These are phyloP conservation scores for Cornus kousa DNA, from an alignment of 148 eudicot species.

Conservation along the genomic window DNA sequence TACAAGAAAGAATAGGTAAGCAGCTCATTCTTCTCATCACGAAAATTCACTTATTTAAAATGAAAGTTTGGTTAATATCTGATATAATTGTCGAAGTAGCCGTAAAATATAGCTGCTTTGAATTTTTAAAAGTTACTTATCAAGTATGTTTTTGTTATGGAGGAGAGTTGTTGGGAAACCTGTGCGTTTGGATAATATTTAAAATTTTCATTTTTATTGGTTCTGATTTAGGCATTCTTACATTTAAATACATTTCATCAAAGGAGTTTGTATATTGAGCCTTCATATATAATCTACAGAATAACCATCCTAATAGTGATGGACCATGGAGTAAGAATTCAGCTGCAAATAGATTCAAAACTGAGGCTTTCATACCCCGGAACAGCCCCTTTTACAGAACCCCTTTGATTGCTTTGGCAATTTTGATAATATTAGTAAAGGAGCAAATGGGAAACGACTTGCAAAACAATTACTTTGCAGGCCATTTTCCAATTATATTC, in stretches of 20 bases:
- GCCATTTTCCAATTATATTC: too few species aligned
- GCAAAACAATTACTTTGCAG: too few species aligned
- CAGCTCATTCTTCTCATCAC: not conserved
- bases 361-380: not conserved
- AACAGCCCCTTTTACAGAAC: not conserved
- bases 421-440: not conserved
- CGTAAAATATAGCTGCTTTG: not conserved
- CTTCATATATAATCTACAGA: too few species aligned
- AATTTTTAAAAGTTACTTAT: not conserved
- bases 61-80: not conserved
- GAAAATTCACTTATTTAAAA: not conserved
- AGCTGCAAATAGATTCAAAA: not conserved
- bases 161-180: too few species aligned
- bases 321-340: not conserved
- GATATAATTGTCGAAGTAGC: not conserved
- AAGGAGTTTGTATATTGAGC: too few species aligned
- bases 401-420: not conserved
- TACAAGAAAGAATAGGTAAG: conserved; percentile 60
- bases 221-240: not conserved
- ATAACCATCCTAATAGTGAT: not conserved
- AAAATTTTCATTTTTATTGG: not conserved
- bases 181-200: not conserved
- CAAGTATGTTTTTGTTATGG: too few species aligned
- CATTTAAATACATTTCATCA: too few species aligned
- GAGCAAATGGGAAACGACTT: not conserved